Base-by-base conservation (phyloP, 1,139 yeast genomes). In the Blastobotrys proliferans region DNA sequence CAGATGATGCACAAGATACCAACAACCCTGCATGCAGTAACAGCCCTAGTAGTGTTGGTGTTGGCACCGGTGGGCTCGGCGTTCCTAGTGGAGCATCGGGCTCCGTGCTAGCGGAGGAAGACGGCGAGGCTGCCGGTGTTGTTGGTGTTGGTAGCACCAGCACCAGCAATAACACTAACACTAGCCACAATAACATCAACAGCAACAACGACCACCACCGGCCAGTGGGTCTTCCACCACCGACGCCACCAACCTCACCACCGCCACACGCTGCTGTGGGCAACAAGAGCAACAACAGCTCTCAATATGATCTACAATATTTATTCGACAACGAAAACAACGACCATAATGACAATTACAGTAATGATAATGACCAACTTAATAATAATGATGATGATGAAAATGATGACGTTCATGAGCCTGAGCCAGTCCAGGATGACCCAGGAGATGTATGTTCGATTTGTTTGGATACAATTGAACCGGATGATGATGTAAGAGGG, bases 401-500 rank as follows among this genome's bases (percentile, higher is more conserved):
- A 19, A 32, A 14, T 18, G 26, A 11, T 8, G 11, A 25, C 10
- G 27, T 10, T n/a, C n/a, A n/a, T 25, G 27, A 25, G 10, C 11
- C 10, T 25, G 27, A 25, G 19, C 32, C 9, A 9, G 29, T 3
- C 17, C 10, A 13, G 6, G 37, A 34, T 9, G 31, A 38, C 10
- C 30, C 22, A 11, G 43, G 43, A 1, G 43, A 40, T 37, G 33
- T 75, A 4, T 85, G 95, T 68, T 88, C 92, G 10, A 81, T 85
- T 49, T 85, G 95, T 61, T 69, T 85, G 38, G 94, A 84, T 43
- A 59, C 66, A 4, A 72, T 83, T 43, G 84, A 79, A 49, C 74
- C 76, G 39, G 81, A 76, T 10, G 87, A 83, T 47, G 62, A 66
- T 2, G 85, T 85, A 0, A 73, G 94, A 45, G 92, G 88, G 0